Evolutionary conservation across 2,329 filamentous ascomycete genomes (phyloP), one percentile per base, ranked within the genome.

Genomic region (Aspergillus sp.): DNA sequence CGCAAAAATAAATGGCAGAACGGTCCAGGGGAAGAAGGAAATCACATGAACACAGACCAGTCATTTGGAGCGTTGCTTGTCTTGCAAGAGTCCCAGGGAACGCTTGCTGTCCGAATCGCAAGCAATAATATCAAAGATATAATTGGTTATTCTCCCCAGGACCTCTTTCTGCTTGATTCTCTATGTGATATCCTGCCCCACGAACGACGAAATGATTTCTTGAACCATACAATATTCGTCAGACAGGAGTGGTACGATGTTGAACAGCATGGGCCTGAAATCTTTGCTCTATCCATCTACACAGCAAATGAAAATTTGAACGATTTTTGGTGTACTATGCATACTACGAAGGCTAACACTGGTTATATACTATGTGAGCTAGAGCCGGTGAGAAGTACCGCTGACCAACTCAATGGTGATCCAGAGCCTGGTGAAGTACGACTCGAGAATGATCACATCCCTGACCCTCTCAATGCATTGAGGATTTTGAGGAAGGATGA

Each of bases 251-350:
- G 88, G 11, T 78, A 82, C 0, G 87, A 91, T 57, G 80, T 87
- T 2, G 74, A 78, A 1, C 66, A 75, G 2, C 88, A 88, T 51
- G 89, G 89, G 0, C 88, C 88, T 0, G 89, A 95, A 56, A 85
- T 95, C 5, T 90, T 95, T 54, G 87, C 83, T 43, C 66, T 94
- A 36, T 83, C 83, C 0, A 74, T 94, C 34, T 77, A 78, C 19
- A 66, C 73, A 1, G 74, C 79, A 0, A 71, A 75, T 31, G 59
- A 68, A 36, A 71, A 73, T 48, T 75, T 72, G 6, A 73, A 76
- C 41, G 90, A 89, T 59, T 66, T 93, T 3, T 95, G 89, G 89
- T 94, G 88, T 61, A 88, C 88, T 5, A 85, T 94, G 60, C 90
- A 95, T 58, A 78, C 87, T 40, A 86, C 82, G 40, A 76, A 82